Base-by-base conservation (phyloP, 345 rosid species). In the Melaleuca alternifolia region DNA sequence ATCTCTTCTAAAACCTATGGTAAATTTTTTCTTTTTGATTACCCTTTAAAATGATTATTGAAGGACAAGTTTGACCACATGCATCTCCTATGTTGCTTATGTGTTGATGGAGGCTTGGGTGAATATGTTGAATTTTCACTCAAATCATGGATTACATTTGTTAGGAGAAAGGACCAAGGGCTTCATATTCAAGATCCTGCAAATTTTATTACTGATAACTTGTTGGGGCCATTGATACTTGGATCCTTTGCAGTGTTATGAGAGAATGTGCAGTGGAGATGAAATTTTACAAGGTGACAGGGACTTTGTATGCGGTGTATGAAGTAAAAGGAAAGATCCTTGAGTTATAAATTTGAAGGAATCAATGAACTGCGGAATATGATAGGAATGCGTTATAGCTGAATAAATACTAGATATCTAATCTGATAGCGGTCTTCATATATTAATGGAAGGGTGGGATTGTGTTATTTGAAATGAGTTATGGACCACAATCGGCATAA, bases 1-100 rank as follows among this genome's bases (percentile, higher is more conserved):
- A 86, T 93, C 96, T 89, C 94, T 97, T 82, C 87, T 96, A 92
- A 96, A 94, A 94, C 91, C 90, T 86, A 95, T 95, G 99, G 99
- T 97, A 88, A 88, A 83, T 44, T 54, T 59, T 53, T 71, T 85
- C 84, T 33, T 54, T 57, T 54, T 51, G 53, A 65, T 87, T 37
- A 50, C 21, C n/a, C 62, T 86, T 65, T 41, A 56, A 41, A 33
- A 28, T 20, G 6, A 53, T 77, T 20, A 30, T 51, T 85, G 56
- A 84, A 83, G 56, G 37, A 53, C 84, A 83, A 50, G 23, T 83
- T n/a, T 51, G 84, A 51, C 24, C 21, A 9, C 54, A 51, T 83
- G 84, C 44, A 16, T 53, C 44, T 83, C 51, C 23, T 52, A 83
- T 51, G 41, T 53, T 51, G 37, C 21, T 82, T 50, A 50, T 82